phyloP scores from a whole-genome alignment of 495 filamentous ascomycete genomes.

The Copromyces sp. region DNA sequence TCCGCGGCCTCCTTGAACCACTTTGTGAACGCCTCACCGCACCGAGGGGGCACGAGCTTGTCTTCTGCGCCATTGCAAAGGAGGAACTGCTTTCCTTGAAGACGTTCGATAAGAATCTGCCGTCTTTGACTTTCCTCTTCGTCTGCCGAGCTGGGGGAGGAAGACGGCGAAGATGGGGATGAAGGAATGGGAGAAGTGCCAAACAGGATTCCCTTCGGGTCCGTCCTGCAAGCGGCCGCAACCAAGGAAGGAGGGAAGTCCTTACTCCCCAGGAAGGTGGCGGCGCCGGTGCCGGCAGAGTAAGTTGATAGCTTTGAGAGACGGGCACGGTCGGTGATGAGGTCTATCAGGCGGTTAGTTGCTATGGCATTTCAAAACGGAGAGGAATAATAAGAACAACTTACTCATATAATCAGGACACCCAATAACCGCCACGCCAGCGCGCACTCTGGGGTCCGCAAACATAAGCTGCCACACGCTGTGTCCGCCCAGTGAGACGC shows the following conservation, averaged over 20 bases:
- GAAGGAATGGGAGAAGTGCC: slow-evolving; percentile 33
- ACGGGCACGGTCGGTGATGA: slow-evolving; percentile 69
- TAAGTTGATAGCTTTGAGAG: slow-evolving; percentile 59
- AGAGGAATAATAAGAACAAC: slow-evolving; percentile 11
- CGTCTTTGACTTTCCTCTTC: slow-evolving; percentile 17
- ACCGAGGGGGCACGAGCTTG: slow-evolving; percentile 73
- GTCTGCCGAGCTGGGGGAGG: not conserved
- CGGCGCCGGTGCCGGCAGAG: slow-evolving; percentile 39
- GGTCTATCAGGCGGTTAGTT: slow-evolving; percentile 17
- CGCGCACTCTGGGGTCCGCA: slow-evolving; percentile 63
- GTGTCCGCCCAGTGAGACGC: slow-evolving; percentile 81
- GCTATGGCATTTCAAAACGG: not conserved
- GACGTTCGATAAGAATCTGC: slow-evolving; percentile 35
- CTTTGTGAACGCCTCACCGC: slow-evolving; percentile 55
- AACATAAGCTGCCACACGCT: slow-evolving; percentile 75
- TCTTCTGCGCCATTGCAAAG: slow-evolving; percentile 68
- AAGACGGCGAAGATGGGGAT: not conserved
- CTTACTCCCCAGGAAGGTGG: slow-evolving; percentile 58
- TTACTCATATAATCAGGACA: slow-evolving; percentile 73
- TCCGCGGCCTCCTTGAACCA: slow-evolving; percentile 56
- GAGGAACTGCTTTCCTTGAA: slow-evolving; percentile 68
- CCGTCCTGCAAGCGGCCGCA: slow-evolving; percentile 47
- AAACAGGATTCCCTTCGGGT: slow-evolving; percentile 62
- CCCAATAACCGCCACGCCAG: slow-evolving; percentile 72
- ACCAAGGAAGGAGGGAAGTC: slow-evolving; percentile 65